Percentiles rank a stretch among this genome's conserved stretches.
Conservation (phyloP, 441 rosid genomes). For the Gossypium trilobum region DNA sequence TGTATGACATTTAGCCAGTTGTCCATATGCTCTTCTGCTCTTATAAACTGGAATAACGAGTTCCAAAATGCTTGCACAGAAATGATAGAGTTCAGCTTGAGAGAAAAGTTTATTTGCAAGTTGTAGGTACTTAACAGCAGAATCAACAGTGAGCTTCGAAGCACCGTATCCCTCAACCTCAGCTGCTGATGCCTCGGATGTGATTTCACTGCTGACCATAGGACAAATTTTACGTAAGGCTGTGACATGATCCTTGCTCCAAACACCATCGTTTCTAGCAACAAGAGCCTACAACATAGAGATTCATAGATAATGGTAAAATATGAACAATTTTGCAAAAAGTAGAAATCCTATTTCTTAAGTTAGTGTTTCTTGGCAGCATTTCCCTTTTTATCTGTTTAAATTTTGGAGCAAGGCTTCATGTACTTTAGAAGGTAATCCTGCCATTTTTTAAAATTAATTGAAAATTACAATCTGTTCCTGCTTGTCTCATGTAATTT, state of each 20-base stretch:
- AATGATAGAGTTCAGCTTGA: conserved; percentile 95
- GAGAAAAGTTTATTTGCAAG: conserved; percentile 93
- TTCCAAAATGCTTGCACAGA: conserved; percentile 91
- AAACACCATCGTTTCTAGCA: conserved; percentile 94
- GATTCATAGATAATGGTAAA: conserved; percentile 4
- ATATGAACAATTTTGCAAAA: not conserved
- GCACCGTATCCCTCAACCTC: conserved; percentile 99
- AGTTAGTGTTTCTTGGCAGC: not conserved
- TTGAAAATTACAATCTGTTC: not conserved
- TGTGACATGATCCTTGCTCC: conserved; percentile 89
- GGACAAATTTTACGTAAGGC: conserved; percentile 91
- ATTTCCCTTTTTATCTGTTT: not conserved
- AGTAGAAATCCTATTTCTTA: not conserved
- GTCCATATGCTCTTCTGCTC: conserved; percentile 92
- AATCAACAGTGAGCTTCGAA: conserved; percentile 96
- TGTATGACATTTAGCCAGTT: conserved; percentile 92
- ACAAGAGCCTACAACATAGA: conserved; percentile 69
- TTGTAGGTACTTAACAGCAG: conserved; percentile 94
- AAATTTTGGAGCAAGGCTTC: not conserved
- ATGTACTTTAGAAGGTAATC: not conserved
- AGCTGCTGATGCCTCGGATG: conserved; percentile 90
- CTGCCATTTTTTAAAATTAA: not conserved
- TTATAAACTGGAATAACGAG: conserved; percentile 95
- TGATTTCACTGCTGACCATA: conserved; percentile 80
- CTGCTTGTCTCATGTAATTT: not conserved